phyloP scores from a whole-genome alignment of 176 grass and related monocot genomes.

The Zoysia pacifica region DNA sequence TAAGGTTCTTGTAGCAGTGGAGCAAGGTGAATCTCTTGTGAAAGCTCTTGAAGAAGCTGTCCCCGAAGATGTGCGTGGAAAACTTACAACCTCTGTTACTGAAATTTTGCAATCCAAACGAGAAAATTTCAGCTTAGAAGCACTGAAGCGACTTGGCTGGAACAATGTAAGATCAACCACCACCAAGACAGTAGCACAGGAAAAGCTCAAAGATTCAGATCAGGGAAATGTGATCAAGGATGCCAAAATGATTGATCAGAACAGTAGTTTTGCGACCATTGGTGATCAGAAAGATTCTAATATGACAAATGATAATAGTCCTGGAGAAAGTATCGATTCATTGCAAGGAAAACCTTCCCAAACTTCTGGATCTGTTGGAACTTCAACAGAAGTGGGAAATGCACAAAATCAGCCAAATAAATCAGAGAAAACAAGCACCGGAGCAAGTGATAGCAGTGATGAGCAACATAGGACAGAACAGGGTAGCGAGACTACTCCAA shows the following conservation, averaged over 20 bases:
- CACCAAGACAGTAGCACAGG: slow-evolving; percentile 46
- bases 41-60: slow-evolving; percentile 96
- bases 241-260: slow-evolving; percentile 44
- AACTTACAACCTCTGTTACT: slow-evolving; percentile 63
- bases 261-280: slow-evolving; percentile 31
- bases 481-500: slow-evolving; percentile 34
- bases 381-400: slow-evolving; percentile 41
- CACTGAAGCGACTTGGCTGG: slow-evolving; percentile 57
- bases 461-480: slow-evolving; percentile 35
- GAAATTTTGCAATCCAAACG: slow-evolving; percentile 74
- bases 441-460: slow-evolving; percentile 42
- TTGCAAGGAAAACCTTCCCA: slow-evolving; percentile 47
- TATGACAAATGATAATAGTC: slow-evolving; percentile 38
- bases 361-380: slow-evolving; percentile 46
- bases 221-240: slow-evolving; percentile 41
- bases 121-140: slow-evolving; percentile 65
- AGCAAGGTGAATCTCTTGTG: slow-evolving; percentile 77
- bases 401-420: slow-evolving; percentile 45
- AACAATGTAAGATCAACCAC: slow-evolving; percentile 44
- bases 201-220: slow-evolving; percentile 54
- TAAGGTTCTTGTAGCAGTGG: slow-evolving; percentile 86
- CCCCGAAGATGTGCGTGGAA: slow-evolving; percentile 94
- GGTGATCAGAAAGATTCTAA: slow-evolving; percentile 44
- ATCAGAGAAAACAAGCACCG: slow-evolving; percentile 43
- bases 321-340: slow-evolving; percentile 37